Conservation (phyloP, 2,329 filamentous ascomycete genomes). For the Tolypocladium nubicola region DNA sequence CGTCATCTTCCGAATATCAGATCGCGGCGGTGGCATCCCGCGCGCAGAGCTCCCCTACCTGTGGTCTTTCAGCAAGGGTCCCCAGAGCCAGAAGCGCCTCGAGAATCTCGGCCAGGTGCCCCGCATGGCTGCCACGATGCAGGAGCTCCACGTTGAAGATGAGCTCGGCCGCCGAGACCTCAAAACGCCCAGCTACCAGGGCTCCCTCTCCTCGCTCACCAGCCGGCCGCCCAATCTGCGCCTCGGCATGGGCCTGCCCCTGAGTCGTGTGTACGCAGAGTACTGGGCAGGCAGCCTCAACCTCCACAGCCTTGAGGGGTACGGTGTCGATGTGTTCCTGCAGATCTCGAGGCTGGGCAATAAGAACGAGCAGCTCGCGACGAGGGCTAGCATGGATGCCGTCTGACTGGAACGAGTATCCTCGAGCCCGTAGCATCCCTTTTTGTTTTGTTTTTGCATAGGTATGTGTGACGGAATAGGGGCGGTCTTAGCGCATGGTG, state of each 20-base stretch:
- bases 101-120: conserved; percentile 80
- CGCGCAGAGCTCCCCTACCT: conserved; percentile 77
- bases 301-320: conserved; percentile 86
- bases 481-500: conserved; percentile 3
- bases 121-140: conserved; percentile 84
- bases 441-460: neutral
- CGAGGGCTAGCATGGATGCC: conserved; percentile 66
- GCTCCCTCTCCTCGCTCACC: conserved; percentile 69
- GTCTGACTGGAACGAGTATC: conserved; percentile 25
- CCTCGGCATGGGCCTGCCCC: conserved; percentile 84
- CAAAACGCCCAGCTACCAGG: conserved; percentile 31
- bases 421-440: neutral
- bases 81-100: conserved; percentile 65
- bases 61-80: conserved; percentile 95
- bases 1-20: conserved; percentile 91
- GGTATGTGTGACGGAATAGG: neutral
- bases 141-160: conserved; percentile 58
- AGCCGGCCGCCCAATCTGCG: conserved; percentile 76
- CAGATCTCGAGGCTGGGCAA: conserved; percentile 96
- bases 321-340: conserved; percentile 90
- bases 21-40: conserved; percentile 87
- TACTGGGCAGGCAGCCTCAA: conserved; percentile 95
- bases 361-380: conserved; percentile 90
- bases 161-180: conserved; percentile 28
- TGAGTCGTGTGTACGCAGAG: conserved; percentile 91